Evolutionary conservation across 164 flowering plant species (phyloP).

Genomic region (Piper betle): DNA sequence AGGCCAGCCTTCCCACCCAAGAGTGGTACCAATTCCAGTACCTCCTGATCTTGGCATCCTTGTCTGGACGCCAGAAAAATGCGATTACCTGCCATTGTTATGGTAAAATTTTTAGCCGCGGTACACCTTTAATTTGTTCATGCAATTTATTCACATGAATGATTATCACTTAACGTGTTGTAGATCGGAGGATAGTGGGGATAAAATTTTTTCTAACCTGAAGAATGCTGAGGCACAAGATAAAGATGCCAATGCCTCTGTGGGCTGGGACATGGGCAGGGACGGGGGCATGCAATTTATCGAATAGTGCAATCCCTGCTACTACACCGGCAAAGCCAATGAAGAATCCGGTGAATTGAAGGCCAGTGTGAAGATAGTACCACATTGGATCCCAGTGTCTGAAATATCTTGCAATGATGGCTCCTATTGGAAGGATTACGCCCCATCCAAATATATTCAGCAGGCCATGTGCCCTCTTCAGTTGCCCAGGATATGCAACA

Average conservation of each 20-base stretch:
- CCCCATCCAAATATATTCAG: constrained; percentile 73
- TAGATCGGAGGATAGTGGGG: too few species aligned
- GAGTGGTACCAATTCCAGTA: constrained; percentile 80
- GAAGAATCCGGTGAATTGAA: constrained; percentile 59
- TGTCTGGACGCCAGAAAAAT: constrained; percentile 46
- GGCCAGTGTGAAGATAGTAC: constrained; percentile 59
- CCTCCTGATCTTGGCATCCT: constrained; percentile 43
- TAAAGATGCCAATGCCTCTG: constrained; percentile 58
- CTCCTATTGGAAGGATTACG: constrained; percentile 65
- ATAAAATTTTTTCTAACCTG: constrained; percentile 36
- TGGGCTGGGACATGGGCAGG: constrained; percentile 26
- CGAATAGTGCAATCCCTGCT: constrained; percentile 40
- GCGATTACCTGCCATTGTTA: constrained; percentile 41
- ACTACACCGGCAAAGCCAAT: constrained; percentile 42
- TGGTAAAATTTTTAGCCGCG: neutral
- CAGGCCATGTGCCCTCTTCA: constrained; percentile 52
- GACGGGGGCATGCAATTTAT: constrained; percentile 12
- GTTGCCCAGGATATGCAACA: constrained; percentile 16
- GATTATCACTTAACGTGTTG: too few species aligned
- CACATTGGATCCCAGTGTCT: constrained; percentile 65
- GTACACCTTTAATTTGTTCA: neutral
- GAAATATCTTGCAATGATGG: constrained; percentile 64
- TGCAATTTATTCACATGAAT: neutral
- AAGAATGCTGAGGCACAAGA: constrained; percentile 48
- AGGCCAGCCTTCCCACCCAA: constrained; percentile 56